Percentiles rank a stretch among this genome's conserved stretches.
Evolutionary conservation across 176 grass and related monocot species (phyloP).

Genomic region (Juncus effusus): DNA sequence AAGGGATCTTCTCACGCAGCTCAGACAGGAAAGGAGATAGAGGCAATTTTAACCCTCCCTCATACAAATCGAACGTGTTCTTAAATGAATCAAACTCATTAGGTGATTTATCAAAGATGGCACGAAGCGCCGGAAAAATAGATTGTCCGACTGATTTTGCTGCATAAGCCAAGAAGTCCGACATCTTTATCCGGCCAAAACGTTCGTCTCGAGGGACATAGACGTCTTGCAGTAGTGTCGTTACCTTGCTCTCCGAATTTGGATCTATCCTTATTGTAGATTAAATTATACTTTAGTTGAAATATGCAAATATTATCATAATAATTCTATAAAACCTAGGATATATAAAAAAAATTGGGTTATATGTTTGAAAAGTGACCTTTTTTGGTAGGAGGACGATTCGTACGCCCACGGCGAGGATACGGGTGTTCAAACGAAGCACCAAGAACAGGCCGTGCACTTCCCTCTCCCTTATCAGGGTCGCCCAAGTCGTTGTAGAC

Average conservation of each 20-base stretch:
- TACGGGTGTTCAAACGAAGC: constrained; percentile 52
- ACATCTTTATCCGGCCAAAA: constrained; percentile 45
- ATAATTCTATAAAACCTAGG: too few relatives aligned
- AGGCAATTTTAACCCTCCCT: constrained; percentile 38
- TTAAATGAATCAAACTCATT: constrained; percentile 32
- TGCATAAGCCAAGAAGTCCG: constrained; percentile 38
- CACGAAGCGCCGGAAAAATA: constrained; percentile 23
- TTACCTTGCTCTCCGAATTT: constrained; percentile 50
- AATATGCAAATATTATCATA: too few relatives aligned
- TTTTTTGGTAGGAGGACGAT: constrained; percentile 19
- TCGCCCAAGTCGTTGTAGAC: constrained; percentile 73
- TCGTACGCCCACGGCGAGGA: constrained; percentile 61
- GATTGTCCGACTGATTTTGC: constrained; percentile 32
- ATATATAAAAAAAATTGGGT: too few relatives aligned
- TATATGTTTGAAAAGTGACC: constrained; percentile 21
- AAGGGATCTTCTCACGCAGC: constrained; percentile 33
- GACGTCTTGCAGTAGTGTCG: constrained; percentile 26
- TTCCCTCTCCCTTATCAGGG: constrained; percentile 31
- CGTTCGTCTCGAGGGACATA: constrained; percentile 63
- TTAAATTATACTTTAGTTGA: neutral
- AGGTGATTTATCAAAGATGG: constrained; percentile 17
- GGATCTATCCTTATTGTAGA: constrained; percentile 37
- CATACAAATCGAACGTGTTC: constrained; percentile 36
- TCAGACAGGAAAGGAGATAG: constrained; percentile 26
- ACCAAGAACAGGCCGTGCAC: constrained; percentile 43